Conservation (phyloP, 352 stramenopile genomes). For the Globisporangium viniferum region DNA sequence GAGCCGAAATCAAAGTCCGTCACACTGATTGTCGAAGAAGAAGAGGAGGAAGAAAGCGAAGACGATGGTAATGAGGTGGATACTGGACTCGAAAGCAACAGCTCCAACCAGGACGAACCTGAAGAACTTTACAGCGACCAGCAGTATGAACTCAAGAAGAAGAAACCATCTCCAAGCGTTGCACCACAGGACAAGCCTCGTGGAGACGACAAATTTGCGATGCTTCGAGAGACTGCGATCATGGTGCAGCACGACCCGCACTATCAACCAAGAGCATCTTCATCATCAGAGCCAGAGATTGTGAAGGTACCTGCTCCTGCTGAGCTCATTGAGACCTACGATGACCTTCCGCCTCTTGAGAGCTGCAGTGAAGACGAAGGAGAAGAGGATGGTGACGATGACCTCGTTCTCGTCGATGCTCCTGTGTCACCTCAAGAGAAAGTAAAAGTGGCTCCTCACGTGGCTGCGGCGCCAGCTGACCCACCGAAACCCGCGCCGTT, state of each 20-base stretch:
- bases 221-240: constrained; percentile 57
- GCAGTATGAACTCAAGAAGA: not conserved
- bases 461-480: not conserved
- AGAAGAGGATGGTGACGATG: constrained; percentile 12
- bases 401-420: constrained; percentile 13
- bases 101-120: not conserved
- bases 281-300: not conserved
- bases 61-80: constrained; percentile 28
- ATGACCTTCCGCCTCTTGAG: constrained; percentile 56
- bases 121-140: not conserved
- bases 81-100: not conserved
- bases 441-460: not conserved
- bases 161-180: not conserved
- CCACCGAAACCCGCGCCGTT: constrained; percentile 20
- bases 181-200: constrained; percentile 1
- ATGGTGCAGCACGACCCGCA: constrained; percentile 68
- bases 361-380: constrained; percentile 53
- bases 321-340: constrained; percentile 17
- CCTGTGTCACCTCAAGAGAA: not conserved
- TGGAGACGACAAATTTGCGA: constrained; percentile 46
- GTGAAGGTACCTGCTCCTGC: not conserved
- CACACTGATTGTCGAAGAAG: constrained; percentile 37
- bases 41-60: constrained; percentile 32
- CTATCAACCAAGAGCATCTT: constrained; percentile 22
- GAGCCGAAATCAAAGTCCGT: constrained; percentile 23